Base-by-base conservation (phyloP, 768 basidiomycete species). In the Sporobolomyces pararoseus region DNA sequence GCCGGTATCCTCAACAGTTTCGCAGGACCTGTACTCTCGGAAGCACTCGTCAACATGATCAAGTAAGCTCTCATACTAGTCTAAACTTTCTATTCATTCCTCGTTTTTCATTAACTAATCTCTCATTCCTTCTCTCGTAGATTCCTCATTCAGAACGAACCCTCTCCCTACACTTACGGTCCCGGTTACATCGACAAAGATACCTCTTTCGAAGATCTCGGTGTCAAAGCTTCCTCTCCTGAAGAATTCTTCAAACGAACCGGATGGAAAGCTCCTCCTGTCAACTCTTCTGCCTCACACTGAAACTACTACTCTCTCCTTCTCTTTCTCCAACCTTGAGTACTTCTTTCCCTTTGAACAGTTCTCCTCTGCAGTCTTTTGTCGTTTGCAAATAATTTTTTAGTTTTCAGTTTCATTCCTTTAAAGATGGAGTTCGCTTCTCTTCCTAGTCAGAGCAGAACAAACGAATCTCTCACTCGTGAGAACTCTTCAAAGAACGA, bases 151-250 rank as follows among this genome's bases (percentile, higher is more conserved):
- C 25, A 46, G 34, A 35, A 3, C 47, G 34, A 62, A 16, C 47
- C 47, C 7, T 23, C 61, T 31, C 46, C 47, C 21, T 51, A 51
- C 61, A 37, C 34, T 23, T 62, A 51, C 61, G 61, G 61, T 21
- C 31, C 49, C 4, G 49, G 47, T n/a, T 37, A 50, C 19, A 49
- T 37, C 49, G 49, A 51, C 32, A 10, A 50, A 13, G 50, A 42
- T 37, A 27, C 23, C 19, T 42, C 34, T n/a, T 39, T 7, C 35
- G 50, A 52, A 19, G 62, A 63, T 27, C 50, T 63, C 34, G 62
- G 62, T 0, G 62, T 63, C 35, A 52, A 42, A 34, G 50, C 62
- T 6, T 53, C 62, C 9, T 29, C 50, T 19, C 49, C 47, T 27
- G 35, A 37, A 17, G 34, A 52, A 51, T 63, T 37, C 25, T 35